Conservation (phyloP, 768 basidiomycete genomes). For the Thelephora ganbajun region DNA sequence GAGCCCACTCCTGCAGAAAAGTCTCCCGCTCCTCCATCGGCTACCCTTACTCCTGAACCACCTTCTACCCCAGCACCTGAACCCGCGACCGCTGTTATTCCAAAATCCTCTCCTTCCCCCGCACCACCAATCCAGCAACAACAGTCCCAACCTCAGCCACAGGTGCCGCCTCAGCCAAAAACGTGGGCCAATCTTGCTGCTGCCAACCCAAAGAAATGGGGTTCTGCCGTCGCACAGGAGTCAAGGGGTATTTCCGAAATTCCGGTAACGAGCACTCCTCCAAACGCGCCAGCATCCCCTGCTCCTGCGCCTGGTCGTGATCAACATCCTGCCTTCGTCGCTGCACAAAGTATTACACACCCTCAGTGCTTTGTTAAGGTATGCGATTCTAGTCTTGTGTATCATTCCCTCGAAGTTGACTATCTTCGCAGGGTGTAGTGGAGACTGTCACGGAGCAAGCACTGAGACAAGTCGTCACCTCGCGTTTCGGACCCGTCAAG, state of each 20-base stretch:
- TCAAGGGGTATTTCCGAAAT: constrained; percentile 66
- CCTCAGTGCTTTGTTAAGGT: constrained; percentile 91
- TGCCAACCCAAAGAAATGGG: constrained; percentile 73
- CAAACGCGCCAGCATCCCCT: constrained; percentile 26
- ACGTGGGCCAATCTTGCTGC: constrained; percentile 93
- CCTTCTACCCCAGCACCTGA: constrained; percentile 17
- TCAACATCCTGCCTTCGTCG: constrained; percentile 32
- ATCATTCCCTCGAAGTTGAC: constrained; percentile 3
- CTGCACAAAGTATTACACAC: constrained; percentile 51
- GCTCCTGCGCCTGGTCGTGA: constrained; percentile 24
- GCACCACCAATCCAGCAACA: constrained; percentile 10
- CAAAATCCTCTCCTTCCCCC: constrained; percentile 20
- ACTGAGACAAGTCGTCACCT: constrained; percentile 34
- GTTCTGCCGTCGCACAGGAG: constrained; percentile 64
- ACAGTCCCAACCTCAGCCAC: constrained; percentile 20
- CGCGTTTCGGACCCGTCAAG: constrained; percentile 70
- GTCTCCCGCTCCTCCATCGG: constrained; percentile 15
- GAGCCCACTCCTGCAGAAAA: constrained; percentile 17
- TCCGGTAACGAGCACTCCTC: constrained; percentile 25
- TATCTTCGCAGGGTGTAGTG: constrained; percentile 42
- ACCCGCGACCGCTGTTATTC: constrained; percentile 14
- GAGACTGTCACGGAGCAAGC: constrained; percentile 43
- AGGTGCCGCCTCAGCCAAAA: constrained; percentile 43
- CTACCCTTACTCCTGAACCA: constrained; percentile 14
- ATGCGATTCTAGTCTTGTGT: constrained; percentile 8